Evolutionary conservation across 768 basidiomycete genomes (phyloP).

Genomic region (Tylopilus rubrobrunneus): DNA sequence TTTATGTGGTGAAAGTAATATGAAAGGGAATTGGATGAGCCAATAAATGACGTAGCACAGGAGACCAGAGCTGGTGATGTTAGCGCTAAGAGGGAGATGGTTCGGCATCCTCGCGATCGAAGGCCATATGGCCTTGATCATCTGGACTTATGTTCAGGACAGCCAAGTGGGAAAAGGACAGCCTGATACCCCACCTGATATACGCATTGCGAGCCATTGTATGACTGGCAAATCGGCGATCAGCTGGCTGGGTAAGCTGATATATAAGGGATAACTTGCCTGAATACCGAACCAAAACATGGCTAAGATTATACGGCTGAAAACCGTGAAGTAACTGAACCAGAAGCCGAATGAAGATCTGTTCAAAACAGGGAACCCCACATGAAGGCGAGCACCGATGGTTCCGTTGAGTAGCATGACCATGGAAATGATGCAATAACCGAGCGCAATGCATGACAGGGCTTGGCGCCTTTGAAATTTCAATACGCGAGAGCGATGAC

Average conservation of each 20-base stretch:
- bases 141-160: conserved; percentile 27
- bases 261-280: conserved; percentile 28
- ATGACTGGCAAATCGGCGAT: conserved; percentile 35
- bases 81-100: conserved; percentile 32
- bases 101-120: conserved; percentile 57
- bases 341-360: conserved; percentile 88
- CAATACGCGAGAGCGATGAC: too few species aligned
- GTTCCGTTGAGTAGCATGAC: too few species aligned
- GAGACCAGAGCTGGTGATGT: too few species aligned
- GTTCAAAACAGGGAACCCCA: conserved; percentile 67
- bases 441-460: too few species aligned
- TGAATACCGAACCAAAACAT: conserved; percentile 86
- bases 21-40: too few species aligned
- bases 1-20: conserved; percentile 73
- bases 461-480: too few species aligned
- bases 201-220: conserved; percentile 64
- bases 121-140: conserved; percentile 42
- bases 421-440: too few species aligned
- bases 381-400: too few species aligned
- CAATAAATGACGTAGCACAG: too few species aligned
- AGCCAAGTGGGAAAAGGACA: not conserved
- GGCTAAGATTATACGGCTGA: conserved; percentile 71
- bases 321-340: conserved; percentile 82
- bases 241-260: not conserved
- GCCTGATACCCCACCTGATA: conserved; percentile 45